Evolutionary conservation across 495 filamentous ascomycete species (phyloP).

Genomic region (Penicillium egyptiacum): DNA sequence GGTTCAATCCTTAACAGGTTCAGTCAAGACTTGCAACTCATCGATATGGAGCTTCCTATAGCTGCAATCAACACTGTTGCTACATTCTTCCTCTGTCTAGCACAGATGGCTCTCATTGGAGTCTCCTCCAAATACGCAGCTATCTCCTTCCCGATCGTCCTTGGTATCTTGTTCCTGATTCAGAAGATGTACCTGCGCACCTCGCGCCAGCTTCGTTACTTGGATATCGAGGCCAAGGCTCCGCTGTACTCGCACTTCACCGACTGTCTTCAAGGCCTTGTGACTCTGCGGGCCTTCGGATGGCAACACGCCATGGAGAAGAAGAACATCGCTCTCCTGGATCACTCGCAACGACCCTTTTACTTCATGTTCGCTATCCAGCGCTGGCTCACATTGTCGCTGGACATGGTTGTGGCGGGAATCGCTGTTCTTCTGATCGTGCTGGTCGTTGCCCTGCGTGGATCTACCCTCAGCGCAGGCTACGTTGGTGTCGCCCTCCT

Average conservation of each 20-base stretch:
- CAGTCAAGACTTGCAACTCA: constrained; percentile 60
- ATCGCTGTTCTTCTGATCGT: constrained; percentile 50
- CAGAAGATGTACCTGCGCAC: constrained; percentile 64
- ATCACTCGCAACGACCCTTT: constrained; percentile 58
- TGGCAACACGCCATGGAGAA: constrained; percentile 49
- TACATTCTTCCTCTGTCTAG: constrained; percentile 47
- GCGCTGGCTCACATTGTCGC: constrained; percentile 52
- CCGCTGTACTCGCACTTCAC: constrained; percentile 60
- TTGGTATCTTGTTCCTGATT: constrained; percentile 51
- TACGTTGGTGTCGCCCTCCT: constrained; percentile 58
- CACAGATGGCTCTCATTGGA: constrained; percentile 52
- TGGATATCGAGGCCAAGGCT: constrained; percentile 63
- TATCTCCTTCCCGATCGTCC: constrained; percentile 50
- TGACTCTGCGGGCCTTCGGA: constrained; percentile 58
- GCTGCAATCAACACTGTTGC: constrained; percentile 50
- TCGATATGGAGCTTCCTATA: constrained; percentile 56
- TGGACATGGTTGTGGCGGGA: constrained; percentile 50
- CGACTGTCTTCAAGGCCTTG: constrained; percentile 51
- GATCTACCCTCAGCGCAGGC: constrained; percentile 42
- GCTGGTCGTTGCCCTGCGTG: constrained; percentile 46
- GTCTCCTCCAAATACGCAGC: constrained; percentile 50
- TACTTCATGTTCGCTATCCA: constrained; percentile 58
- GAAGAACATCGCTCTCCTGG: constrained; percentile 52
- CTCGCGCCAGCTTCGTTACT: constrained; percentile 60
- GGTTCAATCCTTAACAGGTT: constrained; percentile 54